Conservation (phyloP, 352 stramenopile genomes). For the Phytophthora gonapodyides region DNA sequence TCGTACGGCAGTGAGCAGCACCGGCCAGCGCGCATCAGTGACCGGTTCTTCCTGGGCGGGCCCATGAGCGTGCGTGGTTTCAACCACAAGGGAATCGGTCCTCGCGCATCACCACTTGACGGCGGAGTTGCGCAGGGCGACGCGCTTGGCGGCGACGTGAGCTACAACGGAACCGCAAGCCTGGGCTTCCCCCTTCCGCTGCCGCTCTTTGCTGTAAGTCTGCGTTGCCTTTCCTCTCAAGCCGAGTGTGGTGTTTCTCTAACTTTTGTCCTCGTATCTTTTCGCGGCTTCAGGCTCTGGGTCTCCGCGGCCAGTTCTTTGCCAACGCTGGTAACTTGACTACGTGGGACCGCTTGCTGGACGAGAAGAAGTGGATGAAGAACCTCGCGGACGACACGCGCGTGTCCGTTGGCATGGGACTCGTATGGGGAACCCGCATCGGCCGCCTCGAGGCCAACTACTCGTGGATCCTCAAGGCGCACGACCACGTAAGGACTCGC, state of each 20-base stretch:
- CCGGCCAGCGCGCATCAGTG: constrained; percentile 88
- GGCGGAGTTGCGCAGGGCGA: constrained; percentile 85
- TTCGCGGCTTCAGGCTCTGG: constrained; percentile 57
- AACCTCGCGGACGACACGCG: constrained; percentile 88
- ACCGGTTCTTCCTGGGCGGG: constrained; percentile 92
- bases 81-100: constrained; percentile 90
- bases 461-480: constrained; percentile 89
- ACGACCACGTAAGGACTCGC: constrained; percentile 63
- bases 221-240: neutral
- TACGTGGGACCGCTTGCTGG: constrained; percentile 81
- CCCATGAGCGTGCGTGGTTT: constrained; percentile 91
- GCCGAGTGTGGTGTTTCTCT: constrained; percentile 3
- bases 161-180: constrained; percentile 83
- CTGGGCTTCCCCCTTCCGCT: constrained; percentile 89
- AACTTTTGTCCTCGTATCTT: constrained; percentile 8
- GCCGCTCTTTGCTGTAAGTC: constrained; percentile 77
- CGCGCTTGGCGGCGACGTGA: constrained; percentile 88
- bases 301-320: constrained; percentile 89
- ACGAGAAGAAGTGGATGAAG: constrained; percentile 92
- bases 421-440: constrained; percentile 88
- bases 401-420: constrained; percentile 81
- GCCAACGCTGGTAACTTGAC: constrained; percentile 91
- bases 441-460: constrained; percentile 92
- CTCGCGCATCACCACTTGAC: constrained; percentile 84
- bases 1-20: constrained; percentile 76